Percentiles rank a stretch among this genome's conserved stretches.
phyloP scores from a whole-genome alignment of 139 green algal species.

The Desmodesmus armatus region DNA sequence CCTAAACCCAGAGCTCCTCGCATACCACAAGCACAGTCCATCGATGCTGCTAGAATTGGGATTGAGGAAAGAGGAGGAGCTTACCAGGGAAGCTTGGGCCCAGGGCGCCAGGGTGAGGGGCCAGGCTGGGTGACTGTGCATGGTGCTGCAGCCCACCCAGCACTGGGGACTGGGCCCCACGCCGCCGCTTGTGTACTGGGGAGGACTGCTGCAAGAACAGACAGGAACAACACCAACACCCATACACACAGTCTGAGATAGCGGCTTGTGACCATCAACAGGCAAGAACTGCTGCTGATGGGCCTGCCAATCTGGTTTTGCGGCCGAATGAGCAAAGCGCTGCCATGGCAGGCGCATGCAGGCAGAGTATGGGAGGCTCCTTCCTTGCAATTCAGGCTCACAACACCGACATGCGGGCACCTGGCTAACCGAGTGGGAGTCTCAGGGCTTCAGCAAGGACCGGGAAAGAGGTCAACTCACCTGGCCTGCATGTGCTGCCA shows the following conservation, averaged over 20 bases:
- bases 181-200: conserved; percentile 2
- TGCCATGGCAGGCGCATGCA: neutral
- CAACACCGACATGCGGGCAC: neutral
- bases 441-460: neutral
- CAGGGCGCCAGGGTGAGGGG: conserved; percentile 24
- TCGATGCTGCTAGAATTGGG: too few species aligned
- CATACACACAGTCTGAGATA: too few species aligned
- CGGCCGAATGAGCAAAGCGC: neutral
- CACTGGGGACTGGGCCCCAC: conserved; percentile 13
- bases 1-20: too few species aligned
- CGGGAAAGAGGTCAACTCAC: neutral
- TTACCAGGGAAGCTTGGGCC: neutral
- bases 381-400: neutral
- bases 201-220: neutral
- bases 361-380: neutral
- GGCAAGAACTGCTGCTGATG: too few species aligned
- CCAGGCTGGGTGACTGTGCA: neutral
- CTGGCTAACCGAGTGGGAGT: neutral
- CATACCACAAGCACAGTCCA: too few species aligned
- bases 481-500: conserved; percentile 9
- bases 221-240: neutral
- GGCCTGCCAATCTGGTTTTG: neutral
- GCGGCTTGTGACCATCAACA: too few species aligned
- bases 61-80: conserved; percentile 7
- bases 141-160: conserved; percentile 8